phyloP scores from a whole-genome alignment of 768 basidiomycete species.

The Saitozyma podzolica region DNA sequence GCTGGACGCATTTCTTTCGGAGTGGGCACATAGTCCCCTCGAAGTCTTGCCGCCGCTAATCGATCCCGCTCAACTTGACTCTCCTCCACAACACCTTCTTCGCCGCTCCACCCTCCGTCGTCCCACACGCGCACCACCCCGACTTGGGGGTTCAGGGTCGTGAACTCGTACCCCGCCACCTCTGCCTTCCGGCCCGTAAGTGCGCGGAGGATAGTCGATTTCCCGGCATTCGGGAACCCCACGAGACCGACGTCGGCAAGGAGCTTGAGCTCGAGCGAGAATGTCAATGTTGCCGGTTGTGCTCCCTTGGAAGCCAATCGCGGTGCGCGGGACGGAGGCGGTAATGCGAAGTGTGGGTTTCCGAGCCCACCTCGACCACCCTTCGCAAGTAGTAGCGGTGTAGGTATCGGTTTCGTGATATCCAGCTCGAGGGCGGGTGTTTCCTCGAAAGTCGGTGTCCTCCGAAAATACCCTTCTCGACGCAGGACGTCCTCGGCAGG shows the following conservation, averaged over 20 bases:
- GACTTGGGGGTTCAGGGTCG: slow-evolving; percentile 89
- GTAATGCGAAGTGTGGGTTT: slow-evolving; percentile 73
- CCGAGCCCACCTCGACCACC: slow-evolving; percentile 83
- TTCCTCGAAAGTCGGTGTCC: slow-evolving; percentile 24
- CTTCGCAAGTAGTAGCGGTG: slow-evolving; percentile 61
- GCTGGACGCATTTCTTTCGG: slow-evolving; percentile 1
- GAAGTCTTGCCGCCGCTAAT: slow-evolving; percentile 15
- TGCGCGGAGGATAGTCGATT: slow-evolving; percentile 83
- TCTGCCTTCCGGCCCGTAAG: slow-evolving; percentile 82
- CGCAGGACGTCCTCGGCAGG: slow-evolving; percentile 35
- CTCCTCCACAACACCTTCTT: slow-evolving; percentile 43
- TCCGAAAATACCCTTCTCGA: slow-evolving; percentile 28
- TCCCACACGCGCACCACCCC: slow-evolving; percentile 82
- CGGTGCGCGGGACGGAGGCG: slow-evolving; percentile 65
- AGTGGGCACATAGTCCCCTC: slow-evolving; percentile 27
- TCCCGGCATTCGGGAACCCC: slow-evolving; percentile 90
- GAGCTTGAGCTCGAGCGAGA: slow-evolving; percentile 89
- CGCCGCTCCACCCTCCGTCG: slow-evolving; percentile 62
- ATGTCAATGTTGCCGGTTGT: slow-evolving; percentile 58
- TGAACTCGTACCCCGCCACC: slow-evolving; percentile 89
- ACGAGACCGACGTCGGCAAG: slow-evolving; percentile 94
- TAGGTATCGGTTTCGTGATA: slow-evolving; percentile 23
- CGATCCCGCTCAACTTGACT: slow-evolving; percentile 41
- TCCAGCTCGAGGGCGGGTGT: slow-evolving; percentile 35
- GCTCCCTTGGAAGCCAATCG: slow-evolving; percentile 64